Conservation (phyloP, 176 grass and related monocot species). For the Lolium perenne region DNA sequence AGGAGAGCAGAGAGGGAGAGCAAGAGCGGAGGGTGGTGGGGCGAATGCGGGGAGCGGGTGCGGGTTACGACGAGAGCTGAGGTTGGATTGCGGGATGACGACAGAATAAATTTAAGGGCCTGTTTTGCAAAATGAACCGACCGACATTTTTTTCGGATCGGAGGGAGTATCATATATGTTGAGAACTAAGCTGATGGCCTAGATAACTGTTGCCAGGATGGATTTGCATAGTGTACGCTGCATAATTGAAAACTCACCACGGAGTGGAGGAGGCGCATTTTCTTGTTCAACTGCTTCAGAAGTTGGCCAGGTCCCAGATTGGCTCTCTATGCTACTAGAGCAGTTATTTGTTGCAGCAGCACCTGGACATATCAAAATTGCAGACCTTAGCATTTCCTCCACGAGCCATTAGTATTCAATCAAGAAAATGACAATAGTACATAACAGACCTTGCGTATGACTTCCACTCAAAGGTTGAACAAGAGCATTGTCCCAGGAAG, state of each 20-base stretch:
- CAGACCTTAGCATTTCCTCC: conserved; percentile 33
- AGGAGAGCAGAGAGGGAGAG: too few relatives aligned
- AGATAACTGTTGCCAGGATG: conserved; percentile 24
- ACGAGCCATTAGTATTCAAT: conserved; percentile 16
- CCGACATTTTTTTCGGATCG: too few relatives aligned
- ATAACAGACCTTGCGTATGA: conserved; percentile 51
- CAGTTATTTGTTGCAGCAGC: conserved; percentile 64
- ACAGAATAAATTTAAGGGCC: too few relatives aligned
- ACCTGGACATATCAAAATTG: conserved; percentile 42
- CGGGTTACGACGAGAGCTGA: too few relatives aligned
- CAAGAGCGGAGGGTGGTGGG: too few relatives aligned
- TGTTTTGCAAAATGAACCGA: too few relatives aligned
- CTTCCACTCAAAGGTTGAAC: conserved; percentile 53
- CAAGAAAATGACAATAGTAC: neutral
- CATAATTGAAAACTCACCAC: conserved; percentile 51
- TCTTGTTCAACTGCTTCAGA: conserved; percentile 80
- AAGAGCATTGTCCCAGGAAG: conserved; percentile 52
- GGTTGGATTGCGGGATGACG: too few relatives aligned
- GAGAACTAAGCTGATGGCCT: neutral
- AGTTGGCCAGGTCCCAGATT: conserved; percentile 47
- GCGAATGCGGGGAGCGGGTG: too few relatives aligned
- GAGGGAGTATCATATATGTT: neutral
- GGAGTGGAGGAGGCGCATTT: conserved; percentile 54
- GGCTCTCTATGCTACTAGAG: conserved; percentile 77
- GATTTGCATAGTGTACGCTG: neutral